Conservation (phyloP, 139 green algal species). For the Bryopsis sp. region DNA sequence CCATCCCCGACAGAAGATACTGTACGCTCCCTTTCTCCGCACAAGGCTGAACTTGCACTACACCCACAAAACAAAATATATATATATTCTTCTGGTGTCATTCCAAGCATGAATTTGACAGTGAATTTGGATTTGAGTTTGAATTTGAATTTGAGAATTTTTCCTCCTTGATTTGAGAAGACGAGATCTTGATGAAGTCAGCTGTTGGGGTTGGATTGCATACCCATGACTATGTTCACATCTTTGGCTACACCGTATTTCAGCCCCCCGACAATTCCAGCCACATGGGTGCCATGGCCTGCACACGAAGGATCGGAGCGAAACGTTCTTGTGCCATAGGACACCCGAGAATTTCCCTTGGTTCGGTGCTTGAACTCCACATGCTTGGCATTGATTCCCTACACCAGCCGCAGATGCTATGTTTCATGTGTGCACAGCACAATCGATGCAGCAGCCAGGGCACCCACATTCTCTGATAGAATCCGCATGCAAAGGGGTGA, state of each 20-base stretch:
- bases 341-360: neutral
- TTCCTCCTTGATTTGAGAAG: too few relatives aligned
- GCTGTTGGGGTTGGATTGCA: neutral
- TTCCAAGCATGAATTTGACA: neutral
- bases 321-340: neutral
- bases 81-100: neutral
- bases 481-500: too few relatives aligned
- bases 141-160: conserved; percentile 6
- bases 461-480: too few relatives aligned
- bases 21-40: neutral
- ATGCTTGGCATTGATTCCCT: conserved; percentile 5
- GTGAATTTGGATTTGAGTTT: neutral
- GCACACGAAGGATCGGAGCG: conserved; percentile 1
- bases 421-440: neutral
- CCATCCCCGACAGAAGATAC: conserved; percentile 8
- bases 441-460: too few relatives aligned
- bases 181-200: neutral
- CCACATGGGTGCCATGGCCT: conserved; percentile 14
- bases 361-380: conserved; percentile 3
- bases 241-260: conserved; percentile 14
- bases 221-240: conserved; percentile 16
- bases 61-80: neutral
- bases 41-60: conserved; percentile 16
- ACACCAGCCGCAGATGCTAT: neutral
- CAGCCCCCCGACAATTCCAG: conserved; percentile 11